Base-by-base conservation (phyloP, 1,284 basidiomycete species). In the Trichosporon sp. region DNA sequence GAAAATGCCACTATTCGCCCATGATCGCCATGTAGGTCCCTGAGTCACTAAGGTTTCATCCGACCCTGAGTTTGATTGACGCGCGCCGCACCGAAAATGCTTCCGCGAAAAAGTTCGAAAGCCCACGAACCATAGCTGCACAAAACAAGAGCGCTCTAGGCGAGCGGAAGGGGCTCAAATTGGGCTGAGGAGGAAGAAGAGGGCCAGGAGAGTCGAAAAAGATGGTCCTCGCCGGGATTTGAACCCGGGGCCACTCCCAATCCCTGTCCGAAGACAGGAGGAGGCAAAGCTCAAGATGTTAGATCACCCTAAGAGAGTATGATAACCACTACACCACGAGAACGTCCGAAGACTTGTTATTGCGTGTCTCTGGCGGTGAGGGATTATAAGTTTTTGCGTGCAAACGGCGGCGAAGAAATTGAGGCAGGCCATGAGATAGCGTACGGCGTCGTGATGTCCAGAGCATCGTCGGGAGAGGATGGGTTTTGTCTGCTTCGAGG, bases 251-350 rank as follows among this genome's bases (percentile, higher is more conserved):
- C 46, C 46, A 49, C 46, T 49, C 46, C 46, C 46, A 49, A 14
- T 49, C 23, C 4, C 46, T n/a, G 25, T 49, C 13, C 23, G 13
- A 46, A 46, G 46, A 16, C 11, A 31, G 49, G 7, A 7, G 49
- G 49, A 54, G 49, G 49, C 49, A 29, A 29, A 29, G 49, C 49
- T 54, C 49, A 54, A 29, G 25, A 29, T 54, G 49, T 29, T 29
- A 54, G 49, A 54, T 29, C 49, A 54, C 49, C 49, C 49, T 54
- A 54, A 54, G 49, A 54, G 49, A 54, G 49, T 54, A 54, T 54
- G 49, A 54, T 54, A 54, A 54, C 49, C 49, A 54, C 49, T 54
- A 54, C 49, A 54, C 49, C 49, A 54, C 49, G 49, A 54, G 49
- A 54, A 54, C 49, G 25, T 52, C 49, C 49, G 25, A 54, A 54